Evolutionary conservation across 2,329 filamentous ascomycete genomes (phyloP), one percentile per base, ranked within the genome.

Genomic region (Diplodia intermedia): DNA sequence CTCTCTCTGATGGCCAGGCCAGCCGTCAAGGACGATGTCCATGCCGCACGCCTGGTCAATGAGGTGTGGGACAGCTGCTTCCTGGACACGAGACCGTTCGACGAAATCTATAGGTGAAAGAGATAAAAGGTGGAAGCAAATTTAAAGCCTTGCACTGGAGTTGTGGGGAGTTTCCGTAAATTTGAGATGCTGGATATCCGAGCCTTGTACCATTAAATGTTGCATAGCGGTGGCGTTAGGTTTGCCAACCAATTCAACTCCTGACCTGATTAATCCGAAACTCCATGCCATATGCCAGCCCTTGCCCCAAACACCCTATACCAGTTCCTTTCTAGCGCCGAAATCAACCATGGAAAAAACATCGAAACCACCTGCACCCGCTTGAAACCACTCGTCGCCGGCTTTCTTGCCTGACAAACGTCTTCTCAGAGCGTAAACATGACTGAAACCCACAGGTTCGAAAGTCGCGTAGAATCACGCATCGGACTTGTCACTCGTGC

Each of bases 1-100:
- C 82, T 91, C 72, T 96, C 92, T 26, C 88, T 99, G 73, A 86
- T 89, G 82, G 89, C 87, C 40, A 85, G 95, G 70, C 93, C 93
- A 18, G 85, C 86, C 56, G 95, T 94, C 77, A 92, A 91, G 78
- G 91, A 97, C 79, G 90, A 97, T 74, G 89, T 89, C 15, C 92
- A 98, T 72, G 95, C 95, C 4, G 87, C 88, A 63, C 92, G 91
- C 81, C 89, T 96, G 31, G 93, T 99, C 68, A 95, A 98, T 80
- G 90, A 97, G 80, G 95, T 99, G n/a, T 99, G 94, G 93, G 94
- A 97, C 73, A 97, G 93, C 74, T 99, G 95, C 79, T 99, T 97
- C 78, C 84, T 88, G 63, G 95, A 99, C 80, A 98, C 94, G 4
- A 85, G 95, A 75, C 95, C 95, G 2, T 99, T 99, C 80, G 93